Base-by-base conservation (phyloP, 495 filamentous ascomycete genomes). In the Aspergillus carlsbadensis region DNA sequence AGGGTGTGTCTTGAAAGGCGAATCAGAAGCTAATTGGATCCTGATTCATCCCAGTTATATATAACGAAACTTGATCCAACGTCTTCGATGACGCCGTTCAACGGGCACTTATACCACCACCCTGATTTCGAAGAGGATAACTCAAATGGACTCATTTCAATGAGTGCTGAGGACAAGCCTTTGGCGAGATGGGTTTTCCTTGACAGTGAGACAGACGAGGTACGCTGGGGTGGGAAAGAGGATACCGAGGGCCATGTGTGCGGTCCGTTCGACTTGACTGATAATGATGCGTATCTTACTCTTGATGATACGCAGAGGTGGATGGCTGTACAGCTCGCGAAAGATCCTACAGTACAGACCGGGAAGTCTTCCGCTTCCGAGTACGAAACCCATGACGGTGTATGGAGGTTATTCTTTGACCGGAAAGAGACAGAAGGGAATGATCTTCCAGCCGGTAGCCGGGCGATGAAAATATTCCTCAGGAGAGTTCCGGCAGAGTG, bases 241-340 rank as follows among this genome's bases (percentile, higher is more conserved):
- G 67, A 67, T 13, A 57, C 50, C 8, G 56, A 63, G 45, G 67
- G 58, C 33, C 60, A 70, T 29, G 20, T 64, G 3, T 59, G 60
- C 61, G 67, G 67, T n/a, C 67, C 65, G 39, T 70, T 65, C 31
- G 65, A 67, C 31, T 64, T 63, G 61, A 64, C 67, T 3, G 59
- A 63, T 36, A 65, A 68, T 20, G 63, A 66, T 31, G 57, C 60
- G 20, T 63, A 52, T 40, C 35, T 68, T 18, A 66, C 56, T 24
- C 55, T 66, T n/a, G 59, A 69, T 17, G 66, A 60, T 26, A 65
- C 56, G 58, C 50, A 65, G 50, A 58, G 64, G 33, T 70, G 62
- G 62, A 18, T 65, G 52, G 66, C 64, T 2, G 61, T 70, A 5
- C 62, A 58, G 22, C 35, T 70, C 26, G 45, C 58, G 20, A 55